A percentile compares a stretch with the other conserved stretches of the same genome.
These are phyloP conservation scores for Neostapfia colusana DNA, from an alignment of 176 grass and related monocot genomes.

Conservation along the genomic window DNA sequence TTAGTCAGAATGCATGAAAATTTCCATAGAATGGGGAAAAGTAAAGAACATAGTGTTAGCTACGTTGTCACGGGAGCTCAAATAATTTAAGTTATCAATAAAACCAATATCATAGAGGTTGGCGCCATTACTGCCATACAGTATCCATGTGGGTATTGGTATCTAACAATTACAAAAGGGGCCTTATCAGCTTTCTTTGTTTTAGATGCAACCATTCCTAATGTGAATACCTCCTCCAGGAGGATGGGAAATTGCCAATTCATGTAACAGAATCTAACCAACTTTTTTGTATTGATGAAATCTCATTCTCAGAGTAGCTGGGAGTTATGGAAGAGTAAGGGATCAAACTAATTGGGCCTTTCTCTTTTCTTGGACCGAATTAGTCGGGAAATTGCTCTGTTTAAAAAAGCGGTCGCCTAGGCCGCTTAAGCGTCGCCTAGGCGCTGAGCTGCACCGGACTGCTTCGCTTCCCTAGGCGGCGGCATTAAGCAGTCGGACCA, in stretches of 20 bases:
- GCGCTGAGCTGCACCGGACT: too few species aligned
- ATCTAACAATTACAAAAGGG: constrained; percentile 16
- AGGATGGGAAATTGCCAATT: constrained; percentile 1
- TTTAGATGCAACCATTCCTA: neutral
- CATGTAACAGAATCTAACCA: neutral
- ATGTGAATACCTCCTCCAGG: neutral
- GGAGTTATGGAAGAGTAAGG: constrained; percentile 8
- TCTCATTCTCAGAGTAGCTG: constrained; percentile 40
- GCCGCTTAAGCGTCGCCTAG: too few species aligned
- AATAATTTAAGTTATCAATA: neutral
- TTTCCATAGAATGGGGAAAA: neutral
- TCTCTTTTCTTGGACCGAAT: neutral
- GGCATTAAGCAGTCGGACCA: too few species aligned
- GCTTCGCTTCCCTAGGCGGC: too few species aligned
- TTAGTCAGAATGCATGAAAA: neutral
- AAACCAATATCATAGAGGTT: neutral
- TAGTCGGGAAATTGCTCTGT: too few species aligned
- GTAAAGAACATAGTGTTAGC: neutral
- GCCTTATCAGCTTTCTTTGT: neutral
- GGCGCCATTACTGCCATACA: neutral
- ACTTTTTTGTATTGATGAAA: constrained; percentile 24
- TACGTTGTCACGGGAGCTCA: neutral
- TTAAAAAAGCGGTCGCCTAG: too few species aligned
- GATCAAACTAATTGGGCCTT: constrained; percentile 26
- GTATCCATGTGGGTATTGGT: neutral